A percentile compares a stretch with the other conserved stretches of the same genome.
Evolutionary conservation across 163 green algal species (phyloP).

Genomic region (Smithsoniella earleae): DNA sequence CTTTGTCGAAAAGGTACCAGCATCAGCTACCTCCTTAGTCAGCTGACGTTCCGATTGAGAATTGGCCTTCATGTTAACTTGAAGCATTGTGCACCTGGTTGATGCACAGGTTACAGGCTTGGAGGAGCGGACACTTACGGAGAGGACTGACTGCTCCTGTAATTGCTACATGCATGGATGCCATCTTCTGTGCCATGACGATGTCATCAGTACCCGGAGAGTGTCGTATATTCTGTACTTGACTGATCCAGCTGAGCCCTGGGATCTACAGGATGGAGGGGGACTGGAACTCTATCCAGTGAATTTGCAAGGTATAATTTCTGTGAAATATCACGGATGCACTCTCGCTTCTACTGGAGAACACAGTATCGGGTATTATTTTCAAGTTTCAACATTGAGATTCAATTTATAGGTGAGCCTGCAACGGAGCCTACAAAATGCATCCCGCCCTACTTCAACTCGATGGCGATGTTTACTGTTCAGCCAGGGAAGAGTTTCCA

Average conservation of each 20-base stretch:
- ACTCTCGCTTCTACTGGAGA: not conserved
- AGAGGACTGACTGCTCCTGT: slow-evolving; percentile 73
- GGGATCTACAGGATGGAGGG: slow-evolving; percentile 63
- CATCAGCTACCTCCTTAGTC: not conserved
- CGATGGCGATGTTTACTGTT: slow-evolving; percentile 79
- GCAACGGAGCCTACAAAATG: slow-evolving; percentile 44
- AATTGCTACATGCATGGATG: slow-evolving; percentile 73
- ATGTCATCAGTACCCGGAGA: slow-evolving; percentile 74
- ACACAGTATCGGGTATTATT: not conserved
- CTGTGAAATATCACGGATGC: not conserved
- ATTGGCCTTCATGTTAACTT: not conserved
- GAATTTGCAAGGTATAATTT: not conserved
- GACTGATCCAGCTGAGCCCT: slow-evolving; percentile 69
- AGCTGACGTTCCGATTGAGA: not conserved
- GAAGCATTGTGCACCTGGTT: not conserved
- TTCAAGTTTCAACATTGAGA: not conserved
- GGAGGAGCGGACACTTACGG: slow-evolving; percentile 37
- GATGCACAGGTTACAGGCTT: not conserved
- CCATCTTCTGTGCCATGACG: slow-evolving; percentile 81
- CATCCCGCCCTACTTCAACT: slow-evolving; percentile 72
- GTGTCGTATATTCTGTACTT: slow-evolving; percentile 90
- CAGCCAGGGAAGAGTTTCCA: slow-evolving; percentile 73
- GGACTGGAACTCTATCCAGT: slow-evolving; percentile 76
- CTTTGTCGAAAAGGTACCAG: slow-evolving; percentile 38
- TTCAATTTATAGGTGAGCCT: not conserved